Base-by-base conservation (phyloP, 2,329 filamentous ascomycete genomes). In the Diplodia seriata region DNA sequence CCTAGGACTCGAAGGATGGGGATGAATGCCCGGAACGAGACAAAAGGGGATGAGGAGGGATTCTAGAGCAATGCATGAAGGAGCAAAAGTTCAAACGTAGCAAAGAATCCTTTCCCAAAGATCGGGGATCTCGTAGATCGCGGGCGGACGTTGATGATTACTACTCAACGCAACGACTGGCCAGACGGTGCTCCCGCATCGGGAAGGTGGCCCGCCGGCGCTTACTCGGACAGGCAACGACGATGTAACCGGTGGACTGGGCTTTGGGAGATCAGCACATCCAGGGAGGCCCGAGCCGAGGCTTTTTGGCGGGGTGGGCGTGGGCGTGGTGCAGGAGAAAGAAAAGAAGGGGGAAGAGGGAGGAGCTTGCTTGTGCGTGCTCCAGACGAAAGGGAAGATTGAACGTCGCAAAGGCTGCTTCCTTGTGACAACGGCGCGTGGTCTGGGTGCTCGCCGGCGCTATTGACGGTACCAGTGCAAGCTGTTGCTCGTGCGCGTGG, bases 361-460 rank as follows among this genome's bases (percentile, higher is more conserved):
- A 20, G 18, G 43, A 47, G n/a, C n/a, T n/a, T n/a, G 18, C 4
- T 18, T 15, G 14, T 43, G 18, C 40, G 40, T 8, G 40, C 15
- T 43, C n/a, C 18, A 15, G 2, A 12, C n/a, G 0, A 12, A 9
- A 3, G 0, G 18, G 7, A 56, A 31, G 18, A 12, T 56, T n/a
- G n/a, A 56, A 56, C 54, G 54, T 56, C 23, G 54, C 31, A 56
- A 56, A 40, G 18, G 20, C 4, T 14, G 29, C 54, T 56, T 56
- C 31, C 54, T 36, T 56, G 31, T 56, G 54, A 56, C 31, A 31
- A 31, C 8, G 5, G 43, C 14, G 5, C 5, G n/a, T n/a, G n/a
- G n/a, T n/a, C n/a, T n/a, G n/a, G n/a, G 2, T 47, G 7, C n/a
- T 47, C 43, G 9, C 18, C 43, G 43, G 20, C 43, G 43, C 43